These are phyloP conservation scores for Astragalus glycyphyllos DNA, from an alignment of 306 rosid species.

Conservation along the genomic window DNA sequence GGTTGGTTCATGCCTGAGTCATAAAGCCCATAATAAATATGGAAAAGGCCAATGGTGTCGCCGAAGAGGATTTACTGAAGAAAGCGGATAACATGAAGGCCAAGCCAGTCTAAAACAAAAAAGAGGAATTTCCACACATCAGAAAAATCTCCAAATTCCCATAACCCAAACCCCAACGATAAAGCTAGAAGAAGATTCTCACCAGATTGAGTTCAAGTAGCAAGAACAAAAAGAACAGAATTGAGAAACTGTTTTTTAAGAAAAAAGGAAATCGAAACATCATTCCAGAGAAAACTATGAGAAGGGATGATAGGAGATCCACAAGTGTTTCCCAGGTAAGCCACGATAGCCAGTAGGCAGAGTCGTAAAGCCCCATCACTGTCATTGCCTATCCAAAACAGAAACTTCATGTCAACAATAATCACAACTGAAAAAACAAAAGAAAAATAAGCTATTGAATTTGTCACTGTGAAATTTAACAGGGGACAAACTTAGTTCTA, in stretches of 20 bases:
- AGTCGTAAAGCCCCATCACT: constrained; percentile 93
- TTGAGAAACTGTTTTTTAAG: constrained; percentile 67
- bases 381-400: constrained; percentile 73
- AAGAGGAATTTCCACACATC: background rate
- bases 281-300: constrained; percentile 87
- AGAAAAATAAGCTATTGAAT: background rate
- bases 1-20: constrained; percentile 74
- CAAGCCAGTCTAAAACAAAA: constrained; percentile 69
- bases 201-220: constrained; percentile 93
- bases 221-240: constrained; percentile 74
- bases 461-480: background rate
- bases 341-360: constrained; percentile 95
- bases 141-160: background rate
- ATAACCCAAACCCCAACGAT: constrained; percentile 10
- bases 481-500: background rate
- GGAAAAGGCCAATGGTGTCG: constrained; percentile 75
- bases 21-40: constrained; percentile 71
- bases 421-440: background rate
- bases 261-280: constrained; percentile 82
- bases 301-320: constrained; percentile 69
- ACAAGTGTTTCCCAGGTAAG: constrained; percentile 80
- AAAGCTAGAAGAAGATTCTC: constrained; percentile 33
- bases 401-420: constrained; percentile 10
- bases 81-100: constrained; percentile 90
- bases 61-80: constrained; percentile 77